A percentile compares a stretch with the other conserved stretches of the same genome.
Conservation (phyloP, 768 basidiomycete species). For the Xanthoconium purpureum region DNA sequence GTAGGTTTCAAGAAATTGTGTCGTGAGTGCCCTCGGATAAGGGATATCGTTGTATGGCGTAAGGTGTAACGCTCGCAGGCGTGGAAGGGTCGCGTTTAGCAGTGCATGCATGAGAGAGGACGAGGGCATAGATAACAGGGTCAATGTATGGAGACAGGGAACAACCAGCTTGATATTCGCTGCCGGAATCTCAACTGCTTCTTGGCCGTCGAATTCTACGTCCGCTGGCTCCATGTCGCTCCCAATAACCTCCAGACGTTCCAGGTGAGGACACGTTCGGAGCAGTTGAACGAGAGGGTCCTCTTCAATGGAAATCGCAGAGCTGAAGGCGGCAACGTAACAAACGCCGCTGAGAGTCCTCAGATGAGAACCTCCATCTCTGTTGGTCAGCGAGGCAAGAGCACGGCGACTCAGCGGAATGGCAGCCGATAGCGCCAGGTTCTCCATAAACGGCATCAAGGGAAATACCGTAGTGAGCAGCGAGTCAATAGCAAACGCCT, state of each 20-base stretch:
- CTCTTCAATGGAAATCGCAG: constrained; percentile 31
- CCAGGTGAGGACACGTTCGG: constrained; percentile 51
- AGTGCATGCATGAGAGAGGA: constrained; percentile 63
- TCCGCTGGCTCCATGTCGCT: constrained; percentile 55
- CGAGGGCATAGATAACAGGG: constrained; percentile 62
- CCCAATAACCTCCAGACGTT: constrained; percentile 62
- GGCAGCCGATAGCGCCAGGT: constrained; percentile 51
- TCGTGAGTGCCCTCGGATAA: constrained; percentile 54
- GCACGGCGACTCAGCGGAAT: constrained; percentile 61
- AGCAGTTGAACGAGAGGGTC: constrained; percentile 62
- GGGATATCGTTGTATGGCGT: constrained; percentile 73
- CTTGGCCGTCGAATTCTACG: constrained; percentile 32
- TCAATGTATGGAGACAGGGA: constrained; percentile 54
- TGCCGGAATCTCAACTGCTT: constrained; percentile 22
- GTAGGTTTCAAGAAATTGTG: constrained; percentile 57
- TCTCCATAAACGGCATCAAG: constrained; percentile 60
- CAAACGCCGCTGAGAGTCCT: constrained; percentile 53
- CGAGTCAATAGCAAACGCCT: constrained; percentile 57
- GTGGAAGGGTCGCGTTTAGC: constrained; percentile 57
- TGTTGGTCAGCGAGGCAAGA: constrained; percentile 47
- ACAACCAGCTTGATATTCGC: constrained; percentile 46
- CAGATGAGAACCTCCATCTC: constrained; percentile 50
- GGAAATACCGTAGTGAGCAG: constrained; percentile 64
- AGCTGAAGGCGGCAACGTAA: constrained; percentile 39
- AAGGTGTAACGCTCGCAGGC: constrained; percentile 59